Percentiles rank a stretch among this genome's conserved stretches.
Conservation (phyloP, 2,329 filamentous ascomycete genomes). For the Phialocephala subalpina region DNA sequence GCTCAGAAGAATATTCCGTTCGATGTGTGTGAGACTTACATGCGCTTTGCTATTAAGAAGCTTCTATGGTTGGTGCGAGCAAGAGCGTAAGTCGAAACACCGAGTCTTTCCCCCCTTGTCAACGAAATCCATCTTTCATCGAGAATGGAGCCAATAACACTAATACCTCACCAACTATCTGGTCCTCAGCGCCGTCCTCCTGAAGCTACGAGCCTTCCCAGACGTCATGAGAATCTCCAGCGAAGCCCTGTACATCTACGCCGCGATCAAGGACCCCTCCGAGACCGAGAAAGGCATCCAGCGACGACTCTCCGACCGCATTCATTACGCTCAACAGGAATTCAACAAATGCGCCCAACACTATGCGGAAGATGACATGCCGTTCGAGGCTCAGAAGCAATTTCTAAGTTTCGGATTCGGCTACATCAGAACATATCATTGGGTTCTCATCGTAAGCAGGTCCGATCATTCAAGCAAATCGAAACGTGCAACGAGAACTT, state of each 20-base stretch:
- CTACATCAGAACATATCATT: conserved; percentile 12
- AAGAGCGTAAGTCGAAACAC: background rate
- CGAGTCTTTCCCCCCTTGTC: background rate
- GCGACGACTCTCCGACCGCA: background rate
- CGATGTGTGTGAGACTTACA: background rate
- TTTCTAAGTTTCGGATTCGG: conserved; percentile 7
- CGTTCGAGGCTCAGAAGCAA: conserved; percentile 12
- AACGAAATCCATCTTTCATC: background rate
- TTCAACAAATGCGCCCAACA: conserved; percentile 1
- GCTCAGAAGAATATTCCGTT: conserved; percentile 5
- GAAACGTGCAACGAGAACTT: conserved; percentile 7
- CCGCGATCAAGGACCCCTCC: background rate
- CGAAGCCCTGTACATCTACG: conserved; percentile 7
- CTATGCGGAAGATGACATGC: background rate
- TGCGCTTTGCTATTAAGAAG: background rate
- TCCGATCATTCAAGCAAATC: conserved; percentile 6
- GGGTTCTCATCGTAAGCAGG: conserved; percentile 1
- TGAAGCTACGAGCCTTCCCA: conserved; percentile 9
- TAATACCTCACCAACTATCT: conserved; percentile 7
- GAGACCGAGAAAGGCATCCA: background rate
- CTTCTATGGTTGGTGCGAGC: background rate
- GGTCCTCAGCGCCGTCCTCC: conserved; percentile 3
- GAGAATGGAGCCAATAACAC: background rate
- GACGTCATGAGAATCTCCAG: conserved; percentile 17
- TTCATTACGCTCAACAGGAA: background rate